Base-by-base conservation (phyloP, 164 flowering plant genomes). In the Piper longum region DNA sequence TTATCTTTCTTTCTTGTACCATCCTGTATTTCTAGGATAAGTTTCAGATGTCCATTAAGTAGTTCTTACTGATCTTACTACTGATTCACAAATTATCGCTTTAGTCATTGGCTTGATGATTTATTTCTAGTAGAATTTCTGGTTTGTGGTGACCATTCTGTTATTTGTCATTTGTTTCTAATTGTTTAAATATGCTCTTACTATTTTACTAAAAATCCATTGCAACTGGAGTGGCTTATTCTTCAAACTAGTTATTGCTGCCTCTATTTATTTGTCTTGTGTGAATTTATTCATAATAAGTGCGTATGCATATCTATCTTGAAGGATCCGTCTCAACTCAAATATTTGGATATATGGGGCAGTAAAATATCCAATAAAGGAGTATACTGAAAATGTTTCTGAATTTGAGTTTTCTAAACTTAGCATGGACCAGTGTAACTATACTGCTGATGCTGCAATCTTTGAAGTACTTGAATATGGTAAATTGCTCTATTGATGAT, bases 381-480 rank as follows among this genome's bases (percentile, higher is more conserved):
- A 44, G 85, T 59, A 14, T 73, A 65, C 81, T 93, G 61, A 69
- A 64, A 66, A 67, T 16, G 64, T 88, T 88, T 48, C 81, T 83
- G 16, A 73, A 71, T 62, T 74, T 93, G 79, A 88, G 67, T 68
- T 84, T 74, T 76, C 75, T 93, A 61, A 87, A 81, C 78, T 69
- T 93, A 67, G 92, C 89, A 65, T 93, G 99, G 99, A 93, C 97
- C n/a, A 71, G 66, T 26, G 82, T 93, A 41, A 82, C 92, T 14
- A 69, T 63, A 68, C 70, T 90, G 69, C 89, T 93, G 43, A 73
- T 67, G 63, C 65, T 87, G 70, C 60, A 77, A 26, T 78, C 84
- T 67, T 74, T 93, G 59, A 65, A 71, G 56, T 77, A 75, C 78
- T 78, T 93, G 65, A 83, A 88, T 73, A 79, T 93, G 96, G 87